These are phyloP conservation scores for Paradendryphiella salina DNA, from an alignment of 2,329 filamentous ascomycete genomes.

Conservation along the genomic window DNA sequence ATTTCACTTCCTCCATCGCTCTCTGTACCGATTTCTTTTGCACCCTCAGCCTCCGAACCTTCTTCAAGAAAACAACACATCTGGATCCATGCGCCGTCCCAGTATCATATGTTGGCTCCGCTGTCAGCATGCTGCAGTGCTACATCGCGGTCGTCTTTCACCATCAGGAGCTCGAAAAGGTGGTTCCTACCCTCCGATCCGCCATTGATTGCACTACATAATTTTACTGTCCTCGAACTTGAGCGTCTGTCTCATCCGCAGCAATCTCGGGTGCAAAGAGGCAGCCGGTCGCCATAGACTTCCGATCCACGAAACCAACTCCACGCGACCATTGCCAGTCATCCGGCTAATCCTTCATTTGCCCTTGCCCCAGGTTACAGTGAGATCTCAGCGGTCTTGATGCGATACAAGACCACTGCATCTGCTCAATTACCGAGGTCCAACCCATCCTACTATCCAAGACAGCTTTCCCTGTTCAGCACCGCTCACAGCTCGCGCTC, in stretches of 20 bases:
- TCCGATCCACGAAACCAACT: not conserved
- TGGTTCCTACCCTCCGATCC: slow-evolving; percentile 25
- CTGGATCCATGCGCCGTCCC: not conserved
- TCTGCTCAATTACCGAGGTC: slow-evolving; percentile 27
- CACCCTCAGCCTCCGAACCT: not conserved
- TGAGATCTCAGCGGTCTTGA: slow-evolving; percentile 20
- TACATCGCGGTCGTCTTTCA: slow-evolving; percentile 24
- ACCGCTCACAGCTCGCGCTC: slow-evolving; percentile 10
- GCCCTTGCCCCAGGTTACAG: slow-evolving; percentile 28
- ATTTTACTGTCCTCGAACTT: slow-evolving; percentile 23
- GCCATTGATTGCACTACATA: slow-evolving; percentile 26
- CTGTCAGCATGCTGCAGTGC: slow-evolving; percentile 25
- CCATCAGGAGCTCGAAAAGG: slow-evolving; percentile 23
- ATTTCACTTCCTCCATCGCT: not conserved
- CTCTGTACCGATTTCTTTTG: not conserved
- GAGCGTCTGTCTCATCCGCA: slow-evolving; percentile 21
- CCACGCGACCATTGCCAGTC: not conserved
- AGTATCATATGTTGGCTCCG: slow-evolving; percentile 12
- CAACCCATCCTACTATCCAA: slow-evolving; percentile 29
- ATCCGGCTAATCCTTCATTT: not conserved
- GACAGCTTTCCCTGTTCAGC: slow-evolving; percentile 10
- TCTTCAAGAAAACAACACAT: not conserved
- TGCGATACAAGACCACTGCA: slow-evolving; percentile 28
- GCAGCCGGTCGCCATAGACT: slow-evolving; percentile 15
- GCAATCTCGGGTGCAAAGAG: slow-evolving; percentile 16